Evolutionary conservation across 306 rosid genomes (phyloP).

Genomic region (Amphicarpaea edgeworthii): DNA sequence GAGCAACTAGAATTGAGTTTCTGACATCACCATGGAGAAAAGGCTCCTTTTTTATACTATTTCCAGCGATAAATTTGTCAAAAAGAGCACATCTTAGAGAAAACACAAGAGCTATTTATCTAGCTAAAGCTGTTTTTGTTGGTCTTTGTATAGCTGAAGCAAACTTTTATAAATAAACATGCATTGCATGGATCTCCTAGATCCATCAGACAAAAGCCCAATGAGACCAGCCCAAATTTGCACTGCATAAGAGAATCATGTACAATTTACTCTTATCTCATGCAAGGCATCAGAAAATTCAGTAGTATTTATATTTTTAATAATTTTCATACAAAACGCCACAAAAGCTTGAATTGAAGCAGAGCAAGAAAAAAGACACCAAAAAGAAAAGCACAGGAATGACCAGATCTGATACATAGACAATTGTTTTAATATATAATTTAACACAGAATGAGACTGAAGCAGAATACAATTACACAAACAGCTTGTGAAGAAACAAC

Average conservation of each 20-base stretch:
- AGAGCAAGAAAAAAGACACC: background rate
- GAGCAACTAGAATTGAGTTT: constrained; percentile 23
- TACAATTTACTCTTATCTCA: constrained; percentile 6
- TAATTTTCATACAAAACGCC: background rate
- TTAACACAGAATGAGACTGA: background rate
- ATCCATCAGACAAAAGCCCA: constrained; percentile 10
- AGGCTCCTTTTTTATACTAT: background rate
- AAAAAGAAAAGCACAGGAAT: background rate
- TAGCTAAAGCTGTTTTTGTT: constrained; percentile 3
- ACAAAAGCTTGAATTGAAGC: constrained; percentile 8
- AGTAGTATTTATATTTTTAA: background rate
- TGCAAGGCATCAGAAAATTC: constrained; percentile 6
- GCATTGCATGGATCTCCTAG: constrained; percentile 4
- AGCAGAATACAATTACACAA: constrained; percentile 26
- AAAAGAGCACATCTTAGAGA: constrained; percentile 27
- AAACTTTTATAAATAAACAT: constrained; percentile 17
- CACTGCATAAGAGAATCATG: background rate
- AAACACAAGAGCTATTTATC: background rate
- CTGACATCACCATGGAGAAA: constrained; percentile 23
- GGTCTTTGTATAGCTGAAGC: background rate
- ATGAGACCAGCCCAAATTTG: constrained; percentile 21
- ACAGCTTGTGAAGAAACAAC: constrained; percentile 13
- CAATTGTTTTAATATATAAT: background rate
- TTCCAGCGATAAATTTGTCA: constrained; percentile 37
- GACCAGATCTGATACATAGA: constrained; percentile 40